Conservation (phyloP, 306 rosid species). For the Oxytropis ochrocephala region DNA sequence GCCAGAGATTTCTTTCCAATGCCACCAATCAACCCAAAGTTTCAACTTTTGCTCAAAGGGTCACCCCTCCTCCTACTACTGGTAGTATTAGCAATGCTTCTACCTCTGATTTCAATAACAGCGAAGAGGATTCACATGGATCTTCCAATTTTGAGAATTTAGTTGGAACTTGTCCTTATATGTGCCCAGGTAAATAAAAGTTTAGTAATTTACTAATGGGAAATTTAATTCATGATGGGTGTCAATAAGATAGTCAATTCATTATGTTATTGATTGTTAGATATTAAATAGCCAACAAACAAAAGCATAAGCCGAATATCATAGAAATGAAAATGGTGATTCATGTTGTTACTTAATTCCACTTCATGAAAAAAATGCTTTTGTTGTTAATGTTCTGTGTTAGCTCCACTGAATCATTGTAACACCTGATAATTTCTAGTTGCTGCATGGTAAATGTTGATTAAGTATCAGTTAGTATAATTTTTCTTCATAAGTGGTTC, state of each 20-base stretch:
- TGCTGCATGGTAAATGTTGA: not conserved
- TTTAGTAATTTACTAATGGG: not conserved
- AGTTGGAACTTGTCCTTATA: conserved; percentile 63
- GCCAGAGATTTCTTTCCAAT: conserved; percentile 12
- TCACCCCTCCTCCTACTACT: conserved; percentile 9
- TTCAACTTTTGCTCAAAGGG: conserved; percentile 17
- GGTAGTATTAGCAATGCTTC: not conserved
- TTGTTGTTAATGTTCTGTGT: not conserved
- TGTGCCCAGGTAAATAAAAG: conserved; percentile 70
- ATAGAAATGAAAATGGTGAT: not conserved
- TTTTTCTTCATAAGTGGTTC: not conserved
- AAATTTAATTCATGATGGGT: not conserved
- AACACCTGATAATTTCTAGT: not conserved
- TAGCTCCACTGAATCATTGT: not conserved
- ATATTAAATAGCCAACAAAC: not conserved
- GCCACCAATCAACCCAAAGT: conserved; percentile 11
- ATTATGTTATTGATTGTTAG: not conserved
- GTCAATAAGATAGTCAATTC: not conserved
- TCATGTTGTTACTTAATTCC: not conserved
- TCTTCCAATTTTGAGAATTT: conserved; percentile 30
- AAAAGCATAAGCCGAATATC: not conserved
- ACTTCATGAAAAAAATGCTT: not conserved
- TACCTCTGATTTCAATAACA: conserved; percentile 1
- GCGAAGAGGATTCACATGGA: conserved; percentile 1
- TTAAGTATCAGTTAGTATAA: not conserved